phyloP scores from a whole-genome alignment of 768 basidiomycete genomes.

The Pulveroboletus ravenelii region DNA sequence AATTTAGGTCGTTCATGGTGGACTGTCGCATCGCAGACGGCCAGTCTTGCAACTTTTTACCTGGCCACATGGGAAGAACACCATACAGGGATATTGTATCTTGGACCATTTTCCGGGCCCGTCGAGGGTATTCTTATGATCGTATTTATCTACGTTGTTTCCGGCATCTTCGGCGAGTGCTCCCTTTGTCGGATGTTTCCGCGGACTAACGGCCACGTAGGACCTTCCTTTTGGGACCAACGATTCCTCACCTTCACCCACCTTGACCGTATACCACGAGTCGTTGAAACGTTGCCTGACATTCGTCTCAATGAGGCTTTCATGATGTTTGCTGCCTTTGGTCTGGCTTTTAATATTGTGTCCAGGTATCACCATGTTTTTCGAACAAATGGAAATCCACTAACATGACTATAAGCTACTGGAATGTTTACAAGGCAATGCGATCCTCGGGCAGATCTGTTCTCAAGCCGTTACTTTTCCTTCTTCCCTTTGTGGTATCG shows the following conservation, averaged over 20 bases:
- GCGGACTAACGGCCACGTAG: conserved; percentile 33
- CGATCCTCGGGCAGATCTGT: conserved; percentile 37
- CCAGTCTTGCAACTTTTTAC: conserved; percentile 66
- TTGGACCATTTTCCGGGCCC: conserved; percentile 91
- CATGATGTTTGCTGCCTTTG: conserved; percentile 74
- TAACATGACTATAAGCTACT: conserved; percentile 48
- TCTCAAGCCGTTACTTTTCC: conserved; percentile 58
- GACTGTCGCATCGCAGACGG: conserved; percentile 84
- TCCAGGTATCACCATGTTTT: conserved; percentile 42
- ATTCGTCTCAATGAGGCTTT: conserved; percentile 80
- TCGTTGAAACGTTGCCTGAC: conserved; percentile 52
- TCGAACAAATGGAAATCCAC: not conserved
- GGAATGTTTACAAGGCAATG: conserved; percentile 71
- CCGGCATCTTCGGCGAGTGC: conserved; percentile 65
- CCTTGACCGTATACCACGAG: conserved; percentile 46
- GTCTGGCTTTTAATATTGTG: conserved; percentile 75
- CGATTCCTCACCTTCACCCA: conserved; percentile 55
- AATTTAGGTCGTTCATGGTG: conserved; percentile 95
- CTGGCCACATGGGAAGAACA: conserved; percentile 80
- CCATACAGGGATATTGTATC: conserved; percentile 87
- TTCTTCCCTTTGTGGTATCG: conserved; percentile 76
- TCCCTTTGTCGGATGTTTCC: not conserved
- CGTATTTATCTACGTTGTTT: conserved; percentile 66
- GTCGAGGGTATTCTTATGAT: conserved; percentile 95
- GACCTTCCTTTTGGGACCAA: conserved; percentile 78